A percentile compares a stretch with the other conserved stretches of the same genome.
Evolutionary conservation across 805 yeast species (phyloP).

Genomic region (Candida peoriensis): DNA sequence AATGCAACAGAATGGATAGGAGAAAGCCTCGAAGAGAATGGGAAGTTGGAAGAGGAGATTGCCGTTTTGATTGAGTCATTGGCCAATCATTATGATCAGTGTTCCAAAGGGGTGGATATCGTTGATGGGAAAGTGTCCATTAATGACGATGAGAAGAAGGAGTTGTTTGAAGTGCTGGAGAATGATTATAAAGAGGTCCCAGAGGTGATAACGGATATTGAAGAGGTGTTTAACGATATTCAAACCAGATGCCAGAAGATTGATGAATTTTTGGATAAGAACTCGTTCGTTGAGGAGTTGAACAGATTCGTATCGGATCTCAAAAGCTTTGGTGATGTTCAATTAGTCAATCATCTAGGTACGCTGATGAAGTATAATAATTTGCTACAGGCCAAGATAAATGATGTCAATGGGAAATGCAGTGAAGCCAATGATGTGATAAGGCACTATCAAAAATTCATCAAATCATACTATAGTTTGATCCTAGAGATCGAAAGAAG

Average conservation of each 20-base stretch:
- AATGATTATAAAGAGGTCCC: conserved; percentile 54
- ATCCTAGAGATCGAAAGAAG: conserved; percentile 52
- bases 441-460: conserved; percentile 47
- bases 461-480: conserved; percentile 46
- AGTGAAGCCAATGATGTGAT: conserved; percentile 30
- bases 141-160: conserved; percentile 27
- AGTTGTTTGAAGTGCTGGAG: conserved; percentile 41
- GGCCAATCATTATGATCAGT: conserved; percentile 81
- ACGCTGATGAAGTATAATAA: conserved; percentile 10
- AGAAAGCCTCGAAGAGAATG: conserved; percentile 33
- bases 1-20: conserved; percentile 14
- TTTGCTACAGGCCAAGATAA: conserved; percentile 5
- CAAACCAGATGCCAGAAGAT: conserved; percentile 17
- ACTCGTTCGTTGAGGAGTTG: conserved; percentile 22
- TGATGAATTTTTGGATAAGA: conserved; percentile 28
- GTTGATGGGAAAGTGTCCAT: conserved; percentile 28
- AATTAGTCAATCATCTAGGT: background rate
- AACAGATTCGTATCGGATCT: conserved; percentile 18
- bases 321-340: conserved; percentile 19
- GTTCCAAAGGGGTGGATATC: conserved; percentile 42
- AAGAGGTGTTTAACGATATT: conserved; percentile 31
- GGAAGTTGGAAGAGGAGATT: conserved; percentile 57
- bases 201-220: conserved; percentile 46
- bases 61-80: conserved; percentile 65
- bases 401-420: conserved; percentile 13